Base-by-base conservation (phyloP, 768 basidiomycete species). In the Termitomyces sp. region DNA sequence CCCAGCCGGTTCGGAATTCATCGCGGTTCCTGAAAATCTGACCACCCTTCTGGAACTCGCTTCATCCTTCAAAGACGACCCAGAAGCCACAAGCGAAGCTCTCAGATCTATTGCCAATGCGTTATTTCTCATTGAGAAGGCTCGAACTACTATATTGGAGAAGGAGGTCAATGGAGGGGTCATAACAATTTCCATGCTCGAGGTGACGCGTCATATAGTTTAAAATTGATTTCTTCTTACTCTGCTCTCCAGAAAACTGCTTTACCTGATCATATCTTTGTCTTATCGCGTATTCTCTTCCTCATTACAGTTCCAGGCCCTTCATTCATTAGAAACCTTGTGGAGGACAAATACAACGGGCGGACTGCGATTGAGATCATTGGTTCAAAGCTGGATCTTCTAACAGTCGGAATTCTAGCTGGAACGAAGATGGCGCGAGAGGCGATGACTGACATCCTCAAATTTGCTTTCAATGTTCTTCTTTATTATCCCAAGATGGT, bases 391-490 rank as follows among this genome's bases (percentile, higher is more conserved):
- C 73, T 90, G 16, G 89, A 89, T 55, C 66, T 76, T 31, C 72
- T 89, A 29, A 70, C 74, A 3, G 68, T 65, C 39, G 71, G 69
- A 46, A 73, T 88, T 55, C 74, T 83, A 39, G 69, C 73, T 38
- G 78, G 83, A 54, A 64, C 77, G 18, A 74, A 79, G 57, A 75
- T 82, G 72, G 75, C 83, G 29, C 79, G 78, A 60, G 89, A 91
- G 52, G 91, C 94, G 2, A 79, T 89, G 73, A 78, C 81, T 3
- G 94, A 98, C 68, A 66, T 94, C 23, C 78, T 98, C 53, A 98
- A 98, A 65, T 77, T 94, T 44, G 75, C 81, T 3, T 94, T 91
- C 69, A 94, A 96, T 66, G 66, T 96, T 29, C 74, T 92, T 48
- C 67, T 84, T 39, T 88, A 89, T 65, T 94, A 91, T 68, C 91